Conservation (phyloP, 2,329 filamentous ascomycete species). For the Aspergillus japonicus region DNA sequence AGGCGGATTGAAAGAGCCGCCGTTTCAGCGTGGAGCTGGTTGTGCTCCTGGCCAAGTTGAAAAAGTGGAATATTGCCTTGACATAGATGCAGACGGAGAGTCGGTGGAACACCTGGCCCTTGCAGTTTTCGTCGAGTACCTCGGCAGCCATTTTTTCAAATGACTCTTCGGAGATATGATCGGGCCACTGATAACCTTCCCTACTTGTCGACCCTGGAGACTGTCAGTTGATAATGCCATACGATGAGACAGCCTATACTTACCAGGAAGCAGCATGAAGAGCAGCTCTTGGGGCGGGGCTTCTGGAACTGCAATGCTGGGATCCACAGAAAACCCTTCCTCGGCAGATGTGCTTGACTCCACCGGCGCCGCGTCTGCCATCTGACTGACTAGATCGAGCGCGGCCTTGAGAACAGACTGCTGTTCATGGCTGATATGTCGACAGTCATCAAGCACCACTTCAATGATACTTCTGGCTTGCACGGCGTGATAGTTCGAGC, state of each 20-base stretch:
- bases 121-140: not conserved
- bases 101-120: not conserved
- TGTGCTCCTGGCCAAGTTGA: not conserved
- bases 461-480: not conserved
- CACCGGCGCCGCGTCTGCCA: not conserved
- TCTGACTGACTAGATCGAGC: not conserved
- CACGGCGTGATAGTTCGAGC: not conserved
- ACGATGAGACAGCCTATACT: not conserved
- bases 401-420: not conserved
- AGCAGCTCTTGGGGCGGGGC: not conserved
- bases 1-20: not conserved
- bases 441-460: not conserved
- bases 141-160: not conserved
- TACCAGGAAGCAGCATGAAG: not conserved
- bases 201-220: not conserved
- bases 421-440: not conserved
- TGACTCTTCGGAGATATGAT: not conserved
- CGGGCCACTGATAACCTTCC: not conserved
- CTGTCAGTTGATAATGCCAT: not conserved
- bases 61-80: not conserved
- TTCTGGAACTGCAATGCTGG: not conserved
- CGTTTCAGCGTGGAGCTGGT: not conserved
- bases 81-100: not conserved
- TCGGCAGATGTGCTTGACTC: not conserved
- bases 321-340: not conserved